Percentiles rank a stretch among this genome's conserved stretches.
These are phyloP conservation scores for Podochytrium sp. DNA, from an alignment of 192 early-diverging fungal genomes.

Conservation along the genomic window DNA sequence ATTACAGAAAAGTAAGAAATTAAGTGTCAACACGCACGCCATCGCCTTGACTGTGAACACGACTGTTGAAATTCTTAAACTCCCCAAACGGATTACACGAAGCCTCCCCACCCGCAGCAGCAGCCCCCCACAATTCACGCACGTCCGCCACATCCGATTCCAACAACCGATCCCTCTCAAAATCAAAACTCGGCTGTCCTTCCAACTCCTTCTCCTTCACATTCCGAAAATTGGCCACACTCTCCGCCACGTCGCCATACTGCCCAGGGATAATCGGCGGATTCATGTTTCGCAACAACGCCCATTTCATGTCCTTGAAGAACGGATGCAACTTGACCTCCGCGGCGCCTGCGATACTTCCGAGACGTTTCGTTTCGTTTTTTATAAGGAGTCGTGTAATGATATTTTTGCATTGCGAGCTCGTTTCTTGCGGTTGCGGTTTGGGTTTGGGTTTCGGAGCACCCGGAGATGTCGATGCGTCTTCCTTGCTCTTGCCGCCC, in stretches of 20 bases:
- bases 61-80: no score
- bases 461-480: no score
- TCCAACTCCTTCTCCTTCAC: background rate
- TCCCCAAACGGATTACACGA: no score
- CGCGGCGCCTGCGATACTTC: slow-evolving; percentile 84
- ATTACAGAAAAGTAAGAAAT: no score
- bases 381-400: slow-evolving; percentile 86
- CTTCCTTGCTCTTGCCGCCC: no score
- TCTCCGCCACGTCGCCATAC: background rate
- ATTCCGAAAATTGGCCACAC: slow-evolving; percentile 23
- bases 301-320: slow-evolving; percentile 93
- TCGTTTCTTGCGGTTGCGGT: slow-evolving; percentile 18
- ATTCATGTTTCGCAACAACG: slow-evolving; percentile 78
- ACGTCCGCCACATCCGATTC: background rate
- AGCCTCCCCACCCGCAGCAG: no score
- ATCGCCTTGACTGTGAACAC: no score
- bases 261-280: slow-evolving; percentile 61
- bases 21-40: no score
- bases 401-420: slow-evolving; percentile 66
- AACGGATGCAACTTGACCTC: slow-evolving; percentile 92
- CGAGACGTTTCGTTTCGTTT: slow-evolving; percentile 85
- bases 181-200: slow-evolving; percentile 16
- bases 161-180: slow-evolving; percentile 1
- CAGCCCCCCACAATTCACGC: no score
- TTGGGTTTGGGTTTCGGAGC: background rate